phyloP scores from a whole-genome alignment of 495 filamentous ascomycete species.

The Penicillium manginii region DNA sequence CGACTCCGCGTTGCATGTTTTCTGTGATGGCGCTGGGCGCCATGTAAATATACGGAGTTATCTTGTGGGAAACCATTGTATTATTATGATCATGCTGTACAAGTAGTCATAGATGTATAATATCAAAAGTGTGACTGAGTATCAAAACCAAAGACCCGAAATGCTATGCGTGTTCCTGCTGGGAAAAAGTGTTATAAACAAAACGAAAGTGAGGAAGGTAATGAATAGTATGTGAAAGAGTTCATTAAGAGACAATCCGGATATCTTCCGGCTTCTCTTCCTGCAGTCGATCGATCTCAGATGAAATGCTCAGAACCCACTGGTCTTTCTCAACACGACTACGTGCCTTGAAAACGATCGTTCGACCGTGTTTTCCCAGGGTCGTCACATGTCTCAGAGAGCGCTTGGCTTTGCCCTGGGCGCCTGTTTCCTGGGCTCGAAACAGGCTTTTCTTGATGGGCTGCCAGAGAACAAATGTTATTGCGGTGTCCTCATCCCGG shows the following conservation, averaged over 20 bases:
- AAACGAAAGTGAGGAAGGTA: constrained; percentile 4
- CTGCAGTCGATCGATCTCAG: constrained; percentile 74
- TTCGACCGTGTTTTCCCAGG: constrained; percentile 65
- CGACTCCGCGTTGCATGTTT: neutral
- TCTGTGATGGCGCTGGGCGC: neutral
- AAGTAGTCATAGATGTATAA: constrained; percentile 7
- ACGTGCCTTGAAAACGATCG: constrained; percentile 71
- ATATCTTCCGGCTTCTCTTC: constrained; percentile 59
- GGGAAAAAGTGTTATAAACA: neutral
- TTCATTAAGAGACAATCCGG: constrained; percentile 52
- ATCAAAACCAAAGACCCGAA: constrained; percentile 8
- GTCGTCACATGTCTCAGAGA: constrained; percentile 55
- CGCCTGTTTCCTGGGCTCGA: constrained; percentile 51
- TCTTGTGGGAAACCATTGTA: constrained; percentile 27
- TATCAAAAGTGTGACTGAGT: neutral
- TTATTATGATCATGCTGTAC: constrained; percentile 11
- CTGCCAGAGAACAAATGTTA: constrained; percentile 76
- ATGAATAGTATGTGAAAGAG: neutral
- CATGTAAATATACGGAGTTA: constrained; percentile 13
- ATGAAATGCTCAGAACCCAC: constrained; percentile 73
- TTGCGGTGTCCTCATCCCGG: constrained; percentile 71
- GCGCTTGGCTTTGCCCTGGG: constrained; percentile 45
- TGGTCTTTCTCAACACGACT: constrained; percentile 74
- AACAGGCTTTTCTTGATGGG: constrained; percentile 63
- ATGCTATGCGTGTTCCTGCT: constrained; percentile 7